Conservation (phyloP, 2,329 filamentous ascomycete species). For the Phialemonium atrogriseum region DNA sequence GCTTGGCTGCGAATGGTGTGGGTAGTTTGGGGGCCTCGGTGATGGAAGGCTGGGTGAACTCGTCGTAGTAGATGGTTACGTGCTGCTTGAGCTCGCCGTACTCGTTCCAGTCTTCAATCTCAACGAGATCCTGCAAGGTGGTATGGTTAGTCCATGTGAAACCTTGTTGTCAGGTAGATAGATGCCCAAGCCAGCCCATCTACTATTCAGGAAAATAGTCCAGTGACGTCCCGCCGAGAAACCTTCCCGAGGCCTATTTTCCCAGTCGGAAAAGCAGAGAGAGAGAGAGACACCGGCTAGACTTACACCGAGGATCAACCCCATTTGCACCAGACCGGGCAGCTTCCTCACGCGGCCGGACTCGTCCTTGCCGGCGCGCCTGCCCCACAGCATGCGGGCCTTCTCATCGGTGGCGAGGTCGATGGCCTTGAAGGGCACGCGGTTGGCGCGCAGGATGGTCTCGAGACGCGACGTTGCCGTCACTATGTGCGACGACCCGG, state of each 20-base stretch:
- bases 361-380: conserved; percentile 66
- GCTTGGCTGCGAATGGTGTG: conserved; percentile 15
- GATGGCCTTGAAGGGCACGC: conserved; percentile 84
- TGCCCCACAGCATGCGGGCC: conserved; percentile 81
- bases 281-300: background rate
- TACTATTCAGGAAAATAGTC: too few relatives aligned
- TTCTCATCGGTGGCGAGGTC: conserved; percentile 87
- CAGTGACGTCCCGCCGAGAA: too few relatives aligned
- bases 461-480: conserved; percentile 93
- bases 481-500: conserved; percentile 91
- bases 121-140: conserved; percentile 82
- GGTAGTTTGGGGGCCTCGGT: conserved; percentile 39
- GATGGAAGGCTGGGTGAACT: conserved; percentile 49
- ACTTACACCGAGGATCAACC: conserved; percentile 76
- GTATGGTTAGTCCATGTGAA: too few relatives aligned
- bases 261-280: too few relatives aligned
- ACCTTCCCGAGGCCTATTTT: too few relatives aligned
- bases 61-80: conserved; percentile 61
- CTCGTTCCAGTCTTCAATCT: conserved; percentile 99
- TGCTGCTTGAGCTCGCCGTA: conserved; percentile 90
- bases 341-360: conserved; percentile 62
- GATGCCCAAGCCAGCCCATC: too few relatives aligned
- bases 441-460: conserved; percentile 91
- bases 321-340: conserved; percentile 81
- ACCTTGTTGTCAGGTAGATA: too few relatives aligned